Evolutionary conservation across 176 grass and related monocot genomes (phyloP).

Genomic region (Lolium multiflorum): DNA sequence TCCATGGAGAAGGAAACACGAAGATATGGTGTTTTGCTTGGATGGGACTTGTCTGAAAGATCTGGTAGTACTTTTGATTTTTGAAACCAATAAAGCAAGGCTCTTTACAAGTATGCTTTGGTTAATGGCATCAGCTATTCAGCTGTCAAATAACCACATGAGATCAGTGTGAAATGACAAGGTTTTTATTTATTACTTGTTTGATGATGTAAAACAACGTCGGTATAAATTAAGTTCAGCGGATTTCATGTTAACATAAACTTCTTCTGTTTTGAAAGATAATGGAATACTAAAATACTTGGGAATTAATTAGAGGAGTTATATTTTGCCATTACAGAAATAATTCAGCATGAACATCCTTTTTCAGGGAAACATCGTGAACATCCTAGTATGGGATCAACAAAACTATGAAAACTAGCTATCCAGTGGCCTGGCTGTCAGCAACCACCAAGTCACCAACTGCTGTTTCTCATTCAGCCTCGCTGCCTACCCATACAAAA

Average conservation of each 20-base stretch:
- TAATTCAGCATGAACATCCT: background rate
- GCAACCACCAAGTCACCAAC: conserved; percentile 40
- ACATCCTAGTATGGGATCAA: conserved; percentile 28
- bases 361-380: background rate
- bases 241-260: background rate
- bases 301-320: background rate
- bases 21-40: conserved; percentile 16
- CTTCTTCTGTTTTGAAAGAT: background rate
- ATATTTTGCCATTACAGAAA: background rate
- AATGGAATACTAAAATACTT: no score
- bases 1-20: background rate
- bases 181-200: no score
- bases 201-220: background rate
- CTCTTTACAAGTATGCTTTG: background rate
- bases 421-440: conserved; percentile 38
- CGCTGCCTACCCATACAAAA: background rate
- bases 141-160: background rate
- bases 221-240: background rate
- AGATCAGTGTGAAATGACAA: conserved; percentile 4
- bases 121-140: background rate
- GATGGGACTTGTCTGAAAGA: conserved; percentile 18
- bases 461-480: conserved; percentile 32
- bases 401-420: background rate
- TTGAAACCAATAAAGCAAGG: background rate
- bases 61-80: conserved; percentile 1